phyloP scores from a whole-genome alignment of 2,329 filamentous ascomycete genomes.

The Monosporascus sp. region DNA sequence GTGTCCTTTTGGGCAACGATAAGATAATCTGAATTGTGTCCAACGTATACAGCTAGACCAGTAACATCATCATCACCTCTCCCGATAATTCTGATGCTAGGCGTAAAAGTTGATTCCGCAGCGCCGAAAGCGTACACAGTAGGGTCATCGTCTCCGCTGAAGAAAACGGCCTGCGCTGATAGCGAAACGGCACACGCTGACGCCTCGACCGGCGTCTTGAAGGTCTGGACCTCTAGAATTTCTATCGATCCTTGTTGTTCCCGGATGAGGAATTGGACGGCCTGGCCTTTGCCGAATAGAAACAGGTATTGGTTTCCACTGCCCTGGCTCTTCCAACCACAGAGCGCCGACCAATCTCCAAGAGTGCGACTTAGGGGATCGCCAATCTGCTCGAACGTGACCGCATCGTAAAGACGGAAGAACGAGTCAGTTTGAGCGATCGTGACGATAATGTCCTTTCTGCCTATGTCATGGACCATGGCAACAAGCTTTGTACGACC shows the following conservation, averaged over 20 bases:
- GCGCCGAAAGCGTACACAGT: slow-evolving; percentile 34
- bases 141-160: slow-evolving; percentile 33
- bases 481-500: slow-evolving; percentile 42
- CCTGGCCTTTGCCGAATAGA: slow-evolving; percentile 39
- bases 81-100: slow-evolving; percentile 31
- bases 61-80: slow-evolving; percentile 33
- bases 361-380: slow-evolving; percentile 29
- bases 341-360: slow-evolving; percentile 44
- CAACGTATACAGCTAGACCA: slow-evolving; percentile 36
- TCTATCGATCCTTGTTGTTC: slow-evolving; percentile 23
- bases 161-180: slow-evolving; percentile 31
- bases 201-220: slow-evolving; percentile 35
- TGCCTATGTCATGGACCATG: slow-evolving; percentile 31
- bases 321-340: slow-evolving; percentile 35
- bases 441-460: slow-evolving; percentile 34
- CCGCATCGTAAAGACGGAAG: slow-evolving; percentile 34
- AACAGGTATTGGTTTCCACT: slow-evolving; percentile 39
- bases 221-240: slow-evolving; percentile 39
- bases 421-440: slow-evolving; percentile 39
- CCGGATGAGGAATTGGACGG: slow-evolving; percentile 33
- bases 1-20: slow-evolving; percentile 34
- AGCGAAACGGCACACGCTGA: slow-evolving; percentile 37
- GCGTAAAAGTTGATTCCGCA: slow-evolving; percentile 31
- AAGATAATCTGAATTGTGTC: slow-evolving; percentile 31
- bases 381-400: slow-evolving; percentile 25